Evolutionary conservation across 345 rosid species (phyloP), one percentile per base, ranked within the genome.

Genomic region (Hypericum androsaemum): DNA sequence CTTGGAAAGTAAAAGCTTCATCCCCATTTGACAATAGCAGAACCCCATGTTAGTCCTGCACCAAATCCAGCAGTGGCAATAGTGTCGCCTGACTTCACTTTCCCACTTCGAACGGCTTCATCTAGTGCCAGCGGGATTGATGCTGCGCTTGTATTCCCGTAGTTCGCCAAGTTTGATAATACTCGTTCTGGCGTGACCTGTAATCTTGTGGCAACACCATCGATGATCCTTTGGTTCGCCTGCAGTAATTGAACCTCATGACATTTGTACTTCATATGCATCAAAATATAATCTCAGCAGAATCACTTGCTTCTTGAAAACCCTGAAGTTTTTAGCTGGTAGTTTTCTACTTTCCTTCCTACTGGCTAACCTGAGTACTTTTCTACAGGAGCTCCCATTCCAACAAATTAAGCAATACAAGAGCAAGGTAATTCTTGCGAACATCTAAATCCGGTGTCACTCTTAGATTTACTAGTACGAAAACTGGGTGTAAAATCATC

Each of bases 161-260:
- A 92, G 58, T 83, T 80, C 12, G 84, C 95, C 78, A 92, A 60
- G 54, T 85, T 92, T 32, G 98, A 81, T 50, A 92, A 74, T 39
- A 92, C 82, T 37, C 80, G 62, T 60, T 88, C 96, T 46, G 73
- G 70, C 12, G 98, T 95, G 53, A 92, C 65, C 15, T 80, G 69
- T 40, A 92, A 70, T 39, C 94, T 84, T 41, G 86, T 70, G 37
- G 95, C 95, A 53, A 88, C 97, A 28, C 89, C 76, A 67, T 85
- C 98, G 32, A 92, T 72, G 73, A 92, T 92, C 81, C 95, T 83
- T 70, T 85, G 92, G 64, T 92, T 92, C 36, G 98, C 98, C 98
- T 92, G 80, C 82, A 83, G 44, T 50, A 36, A 57, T 2, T 22
- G 32, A 22, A 22, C 32, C 32, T 22, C 32, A 22, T 22, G 32